Evolutionary conservation across 2,329 filamentous ascomycete species (phyloP).

Genomic region (Colletotrichum orchidophilum): DNA sequence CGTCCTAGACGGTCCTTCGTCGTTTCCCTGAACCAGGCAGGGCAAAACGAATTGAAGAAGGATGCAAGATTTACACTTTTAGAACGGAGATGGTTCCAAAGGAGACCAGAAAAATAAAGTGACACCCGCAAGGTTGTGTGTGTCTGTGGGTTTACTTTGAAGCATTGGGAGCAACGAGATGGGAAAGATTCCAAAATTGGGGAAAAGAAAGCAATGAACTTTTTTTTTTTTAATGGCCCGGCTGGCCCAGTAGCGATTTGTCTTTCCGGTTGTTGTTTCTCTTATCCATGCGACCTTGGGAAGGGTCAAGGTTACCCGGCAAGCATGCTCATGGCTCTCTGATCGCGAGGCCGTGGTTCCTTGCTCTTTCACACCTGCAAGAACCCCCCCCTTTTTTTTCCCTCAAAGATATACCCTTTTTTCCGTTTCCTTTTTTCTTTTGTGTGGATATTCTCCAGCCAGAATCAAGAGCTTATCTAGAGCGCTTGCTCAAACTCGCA

Average conservation of each 20-base stretch:
- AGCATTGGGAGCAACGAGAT: background rate
- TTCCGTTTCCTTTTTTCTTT: too few species aligned
- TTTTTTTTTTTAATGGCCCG: too few species aligned
- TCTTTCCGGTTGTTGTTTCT: background rate
- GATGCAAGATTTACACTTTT: background rate
- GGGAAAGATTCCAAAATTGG: background rate
- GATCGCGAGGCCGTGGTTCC: too few species aligned
- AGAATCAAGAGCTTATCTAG: too few species aligned
- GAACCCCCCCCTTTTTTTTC: too few species aligned
- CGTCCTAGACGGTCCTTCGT: constrained; percentile 34
- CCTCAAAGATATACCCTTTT: too few species aligned
- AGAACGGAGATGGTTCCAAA: background rate
- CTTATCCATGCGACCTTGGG: background rate
- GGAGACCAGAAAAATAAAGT: background rate
- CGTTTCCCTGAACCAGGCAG: constrained; percentile 27
- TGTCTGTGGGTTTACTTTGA: background rate
- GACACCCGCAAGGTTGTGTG: background rate
- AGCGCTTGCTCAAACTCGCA: too few species aligned
- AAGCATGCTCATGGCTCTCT: too few species aligned
- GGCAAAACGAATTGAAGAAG: background rate
- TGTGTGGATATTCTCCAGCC: too few species aligned
- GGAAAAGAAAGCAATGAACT: too few species aligned
- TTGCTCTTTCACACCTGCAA: too few species aligned
- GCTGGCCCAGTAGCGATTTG: background rate
- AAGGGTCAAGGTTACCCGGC: background rate